Evolutionary conservation across 768 basidiomycete species (phyloP).

Genomic region (Rhodotorula babjevae): DNA sequence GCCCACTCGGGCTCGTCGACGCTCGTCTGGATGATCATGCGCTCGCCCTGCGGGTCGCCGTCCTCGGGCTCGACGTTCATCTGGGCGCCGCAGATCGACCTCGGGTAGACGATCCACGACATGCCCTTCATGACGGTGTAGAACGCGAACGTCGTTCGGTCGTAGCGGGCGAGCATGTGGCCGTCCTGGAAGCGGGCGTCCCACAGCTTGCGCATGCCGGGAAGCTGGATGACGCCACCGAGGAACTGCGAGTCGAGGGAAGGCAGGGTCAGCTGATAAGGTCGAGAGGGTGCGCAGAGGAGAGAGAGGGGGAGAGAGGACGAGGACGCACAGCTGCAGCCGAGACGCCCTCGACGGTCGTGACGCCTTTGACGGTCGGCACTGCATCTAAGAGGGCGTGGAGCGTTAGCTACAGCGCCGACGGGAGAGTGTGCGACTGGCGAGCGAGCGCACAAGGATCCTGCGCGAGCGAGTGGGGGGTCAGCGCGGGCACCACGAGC

Average conservation of each 20-base stretch:
- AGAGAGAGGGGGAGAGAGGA: too few relatives aligned
- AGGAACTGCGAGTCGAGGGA: conserved; percentile 26
- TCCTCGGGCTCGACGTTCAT: conserved; percentile 10
- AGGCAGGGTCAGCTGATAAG: too few relatives aligned
- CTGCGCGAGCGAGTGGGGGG: neutral
- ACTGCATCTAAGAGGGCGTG: conserved; percentile 4
- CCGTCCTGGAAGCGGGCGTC: conserved; percentile 22
- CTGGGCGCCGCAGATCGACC: conserved; percentile 34
- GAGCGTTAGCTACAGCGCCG: too few relatives aligned
- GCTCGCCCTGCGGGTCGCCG: conserved; percentile 19
- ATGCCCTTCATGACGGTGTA: conserved; percentile 34
- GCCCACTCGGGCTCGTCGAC: conserved; percentile 28
- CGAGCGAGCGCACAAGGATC: conserved; percentile 10
- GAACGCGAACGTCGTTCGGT: conserved; percentile 10
- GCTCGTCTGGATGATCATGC: conserved; percentile 34
- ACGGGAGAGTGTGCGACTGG: too few relatives aligned
- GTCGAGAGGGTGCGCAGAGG: too few relatives aligned
- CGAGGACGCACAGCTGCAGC: neutral
- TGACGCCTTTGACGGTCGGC: conserved; percentile 29
- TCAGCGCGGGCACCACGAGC: neutral
- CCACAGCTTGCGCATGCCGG: conserved; percentile 27
- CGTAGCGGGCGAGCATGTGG: conserved; percentile 14
- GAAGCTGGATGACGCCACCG: conserved; percentile 24
- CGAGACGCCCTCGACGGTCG: neutral
- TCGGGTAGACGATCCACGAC: conserved; percentile 38